These are phyloP conservation scores for Leonotis leonurus DNA, from an alignment of 257 asterid species.

Conservation along the genomic window DNA sequence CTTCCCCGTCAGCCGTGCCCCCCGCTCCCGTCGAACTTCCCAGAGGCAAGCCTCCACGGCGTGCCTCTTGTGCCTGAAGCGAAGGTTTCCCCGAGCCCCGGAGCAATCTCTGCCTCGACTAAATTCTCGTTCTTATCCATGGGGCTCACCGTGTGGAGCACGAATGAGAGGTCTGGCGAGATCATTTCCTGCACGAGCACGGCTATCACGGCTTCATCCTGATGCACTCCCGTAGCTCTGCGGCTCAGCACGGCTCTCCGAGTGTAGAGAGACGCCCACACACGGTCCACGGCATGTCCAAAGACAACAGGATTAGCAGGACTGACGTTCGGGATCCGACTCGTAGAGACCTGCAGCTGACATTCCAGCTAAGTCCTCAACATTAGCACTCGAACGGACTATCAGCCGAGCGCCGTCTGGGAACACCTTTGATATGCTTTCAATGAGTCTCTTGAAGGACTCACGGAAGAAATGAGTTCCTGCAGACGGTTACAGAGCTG, in stretches of 20 bases:
- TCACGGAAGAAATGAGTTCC: conserved; percentile 52
- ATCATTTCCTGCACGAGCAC: conserved; percentile 87
- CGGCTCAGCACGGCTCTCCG: conserved; percentile 87
- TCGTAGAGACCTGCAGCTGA: conserved; percentile 97
- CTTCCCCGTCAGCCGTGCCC: conserved; percentile 66
- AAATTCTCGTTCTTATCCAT: conserved; percentile 21
- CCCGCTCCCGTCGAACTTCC: conserved; percentile 57
- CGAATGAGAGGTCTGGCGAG: conserved; percentile 80
- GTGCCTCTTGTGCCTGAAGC: conserved; percentile 94
- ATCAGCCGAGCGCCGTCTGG: conserved; percentile 51
- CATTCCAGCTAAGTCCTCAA: conserved; percentile 98
- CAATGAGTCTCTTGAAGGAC: conserved; percentile 43
- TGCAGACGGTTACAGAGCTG: conserved; percentile 56
- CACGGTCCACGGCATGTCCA: conserved; percentile 58
- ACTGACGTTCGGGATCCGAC: conserved; percentile 85
- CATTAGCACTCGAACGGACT: conserved; percentile 96
- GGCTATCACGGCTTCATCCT: conserved; percentile 65
- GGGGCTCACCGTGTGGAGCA: conserved; percentile 83
- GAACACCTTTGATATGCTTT: conserved; percentile 40
- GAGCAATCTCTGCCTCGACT: conserved; percentile 76
- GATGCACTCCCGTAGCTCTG: conserved; percentile 57
- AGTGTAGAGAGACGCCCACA: conserved; percentile 88
- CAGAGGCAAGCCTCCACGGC: conserved; percentile 75
- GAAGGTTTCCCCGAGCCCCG: conserved; percentile 87
- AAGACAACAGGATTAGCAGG: conserved; percentile 46